Conservation (phyloP, 208 protist species). For the Acanthamoeba lenticulata region DNA sequence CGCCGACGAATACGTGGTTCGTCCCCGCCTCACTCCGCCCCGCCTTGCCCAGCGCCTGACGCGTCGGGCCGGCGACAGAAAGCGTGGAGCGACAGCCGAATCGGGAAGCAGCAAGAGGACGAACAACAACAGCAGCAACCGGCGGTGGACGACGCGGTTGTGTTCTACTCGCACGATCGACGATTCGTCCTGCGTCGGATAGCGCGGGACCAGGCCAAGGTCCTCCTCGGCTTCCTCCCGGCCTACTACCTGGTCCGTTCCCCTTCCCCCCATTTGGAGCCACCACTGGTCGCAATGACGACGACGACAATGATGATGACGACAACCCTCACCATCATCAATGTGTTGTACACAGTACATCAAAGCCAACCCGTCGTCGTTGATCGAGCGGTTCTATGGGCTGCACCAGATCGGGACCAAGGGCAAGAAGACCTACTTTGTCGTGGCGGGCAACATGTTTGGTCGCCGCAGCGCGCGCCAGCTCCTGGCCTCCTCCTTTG, state of each 20-base stretch:
- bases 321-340: neutral
- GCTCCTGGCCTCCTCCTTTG: neutral
- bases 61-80: neutral
- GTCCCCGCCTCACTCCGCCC: too few relatives aligned
- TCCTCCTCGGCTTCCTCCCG: neutral
- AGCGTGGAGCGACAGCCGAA: slow-evolving; percentile 41
- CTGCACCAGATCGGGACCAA: neutral
- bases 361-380: neutral
- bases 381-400: slow-evolving; percentile 3
- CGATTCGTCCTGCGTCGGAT: neutral
- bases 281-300: neutral
- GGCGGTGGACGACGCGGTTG: too few relatives aligned
- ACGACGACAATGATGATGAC: neutral
- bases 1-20: neutral
- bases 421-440: slow-evolving; percentile 9
- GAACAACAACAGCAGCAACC: neutral
- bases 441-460: neutral
- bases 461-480: neutral
- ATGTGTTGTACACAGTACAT: neutral
- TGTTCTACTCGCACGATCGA: neutral
- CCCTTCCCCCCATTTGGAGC: neutral
- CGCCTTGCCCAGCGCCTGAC: too few relatives aligned
- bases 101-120: neutral
- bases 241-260: neutral
- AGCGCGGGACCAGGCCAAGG: neutral